These are phyloP conservation scores for Umbilicaria muhlenbergii DNA, from an alignment of 495 filamentous ascomycete genomes.

Conservation along the genomic window DNA sequence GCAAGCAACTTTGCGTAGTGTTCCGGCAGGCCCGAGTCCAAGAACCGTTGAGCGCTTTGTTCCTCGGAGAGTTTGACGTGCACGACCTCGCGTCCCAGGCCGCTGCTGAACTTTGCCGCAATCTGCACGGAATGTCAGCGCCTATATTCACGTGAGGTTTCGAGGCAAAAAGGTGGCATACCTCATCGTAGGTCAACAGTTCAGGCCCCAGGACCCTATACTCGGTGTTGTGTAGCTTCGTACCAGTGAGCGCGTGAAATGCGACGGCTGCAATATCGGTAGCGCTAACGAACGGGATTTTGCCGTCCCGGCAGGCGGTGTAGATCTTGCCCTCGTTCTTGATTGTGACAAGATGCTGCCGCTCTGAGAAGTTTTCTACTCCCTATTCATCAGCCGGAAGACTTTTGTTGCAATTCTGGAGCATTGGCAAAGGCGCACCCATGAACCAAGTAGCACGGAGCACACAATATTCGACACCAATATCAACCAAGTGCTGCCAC, in stretches of 20 bases:
- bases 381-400: not conserved
- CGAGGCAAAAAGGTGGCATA: conserved; percentile 7
- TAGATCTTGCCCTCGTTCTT: conserved; percentile 26
- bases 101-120: conserved; percentile 23
- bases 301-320: conserved; percentile 26
- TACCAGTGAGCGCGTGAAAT: conserved; percentile 23
- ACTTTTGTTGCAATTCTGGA: not conserved
- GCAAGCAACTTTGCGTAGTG: conserved; percentile 20
- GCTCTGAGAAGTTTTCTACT: conserved; percentile 14
- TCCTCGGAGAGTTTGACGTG: conserved; percentile 25
- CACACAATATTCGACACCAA: conserved; percentile 27
- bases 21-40: conserved; percentile 17
- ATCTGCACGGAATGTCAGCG: conserved; percentile 16
- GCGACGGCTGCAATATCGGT: conserved; percentile 33
- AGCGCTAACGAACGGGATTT: conserved; percentile 29
- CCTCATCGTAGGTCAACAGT: conserved; percentile 28
- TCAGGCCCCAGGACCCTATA: conserved; percentile 30
- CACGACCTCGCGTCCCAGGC: conserved; percentile 23
- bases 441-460: conserved; percentile 31
- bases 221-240: conserved; percentile 26
- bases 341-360: conserved; percentile 17
- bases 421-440: conserved; percentile 13
- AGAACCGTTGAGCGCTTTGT: conserved; percentile 14
- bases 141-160: not conserved
- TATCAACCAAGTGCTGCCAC: conserved; percentile 19